phyloP scores from a whole-genome alignment of 352 stramenopile species.

The Phytophthora brassicae region DNA sequence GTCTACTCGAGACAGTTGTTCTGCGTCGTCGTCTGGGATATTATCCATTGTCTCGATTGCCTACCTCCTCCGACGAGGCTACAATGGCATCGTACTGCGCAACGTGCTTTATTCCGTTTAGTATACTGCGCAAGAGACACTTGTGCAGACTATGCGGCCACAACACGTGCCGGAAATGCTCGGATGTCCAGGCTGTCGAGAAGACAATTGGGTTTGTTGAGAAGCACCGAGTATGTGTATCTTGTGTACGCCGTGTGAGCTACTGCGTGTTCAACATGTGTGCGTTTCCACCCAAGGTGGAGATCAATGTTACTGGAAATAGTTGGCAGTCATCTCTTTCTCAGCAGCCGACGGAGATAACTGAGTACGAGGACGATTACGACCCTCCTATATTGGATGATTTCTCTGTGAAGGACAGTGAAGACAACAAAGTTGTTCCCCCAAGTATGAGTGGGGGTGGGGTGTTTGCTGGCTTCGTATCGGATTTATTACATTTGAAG shows the following conservation, averaged over 20 bases:
- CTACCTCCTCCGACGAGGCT: slow-evolving; percentile 21
- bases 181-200: slow-evolving; percentile 44
- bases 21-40: slow-evolving; percentile 54
- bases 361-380: slow-evolving; percentile 24
- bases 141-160: slow-evolving; percentile 60
- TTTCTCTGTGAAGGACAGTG: slow-evolving; percentile 35
- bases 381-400: slow-evolving; percentile 44
- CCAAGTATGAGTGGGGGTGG: slow-evolving; percentile 14
- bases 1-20: slow-evolving; percentile 42
- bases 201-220: slow-evolving; percentile 43
- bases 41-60: slow-evolving; percentile 40
- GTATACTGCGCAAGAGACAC: slow-evolving; percentile 46
- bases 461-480: slow-evolving; percentile 24
- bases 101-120: slow-evolving; percentile 46
- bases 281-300: slow-evolving; percentile 28
- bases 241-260: slow-evolving; percentile 49
- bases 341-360: slow-evolving; percentile 21
- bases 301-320: slow-evolving; percentile 23
- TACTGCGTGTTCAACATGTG: slow-evolving; percentile 53
- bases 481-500: slow-evolving; percentile 24
- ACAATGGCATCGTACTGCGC: slow-evolving; percentile 41
- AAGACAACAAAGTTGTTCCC: slow-evolving; percentile 35
- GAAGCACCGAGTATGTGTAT: slow-evolving; percentile 46
- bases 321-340: slow-evolving; percentile 26
- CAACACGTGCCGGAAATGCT: slow-evolving; percentile 63